Evolutionary conservation across 495 filamentous ascomycete genomes (phyloP), one percentile per base, ranked within the genome.

Genomic region (Massariosphaeria phaeospora): DNA sequence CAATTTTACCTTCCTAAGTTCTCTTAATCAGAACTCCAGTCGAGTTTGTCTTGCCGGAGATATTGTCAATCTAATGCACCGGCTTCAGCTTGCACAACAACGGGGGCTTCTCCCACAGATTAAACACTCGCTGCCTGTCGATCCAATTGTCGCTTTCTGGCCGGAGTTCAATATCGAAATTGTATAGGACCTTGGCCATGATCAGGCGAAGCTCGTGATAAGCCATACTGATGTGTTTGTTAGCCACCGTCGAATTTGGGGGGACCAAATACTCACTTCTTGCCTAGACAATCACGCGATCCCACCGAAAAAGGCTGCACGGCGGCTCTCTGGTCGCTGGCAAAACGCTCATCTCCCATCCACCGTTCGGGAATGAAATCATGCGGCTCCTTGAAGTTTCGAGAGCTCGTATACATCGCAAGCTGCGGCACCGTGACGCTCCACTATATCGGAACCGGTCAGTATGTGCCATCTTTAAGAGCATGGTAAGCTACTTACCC

Each of bases 21-120:
- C n/a, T n/a, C n/a, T n/a, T n/a, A n/a, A n/a, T n/a, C n/a, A n/a
- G n/a, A n/a, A n/a, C n/a, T n/a, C n/a, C n/a, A n/a, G n/a, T n/a
- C n/a, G n/a, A n/a, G n/a, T n/a, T n/a, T n/a, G n/a, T n/a, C n/a
- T n/a, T n/a, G n/a, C n/a, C n/a, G n/a, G n/a, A n/a, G n/a, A n/a
- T n/a, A n/a, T n/a, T n/a, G n/a, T n/a, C n/a, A n/a, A n/a, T 20
- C 26, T 15, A 30, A 6, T 55, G 21, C 5, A 47, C 44, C 1
- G 38, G 9, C 43, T 45, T 58, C 35, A 63, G 20, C 39, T 52
- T 57, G 6, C 18, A 23, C 25, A 63, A 49, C 39, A 71, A 43
- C 11, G 68, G 64, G 8, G 63, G 69, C 61, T 75, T 78, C 44
- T 76, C 66, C 77, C 77, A 79, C 34, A 70, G 33, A 7, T 39